phyloP scores from a whole-genome alignment of 2,329 filamentous ascomycete genomes.

The Penicillium sp. region DNA sequence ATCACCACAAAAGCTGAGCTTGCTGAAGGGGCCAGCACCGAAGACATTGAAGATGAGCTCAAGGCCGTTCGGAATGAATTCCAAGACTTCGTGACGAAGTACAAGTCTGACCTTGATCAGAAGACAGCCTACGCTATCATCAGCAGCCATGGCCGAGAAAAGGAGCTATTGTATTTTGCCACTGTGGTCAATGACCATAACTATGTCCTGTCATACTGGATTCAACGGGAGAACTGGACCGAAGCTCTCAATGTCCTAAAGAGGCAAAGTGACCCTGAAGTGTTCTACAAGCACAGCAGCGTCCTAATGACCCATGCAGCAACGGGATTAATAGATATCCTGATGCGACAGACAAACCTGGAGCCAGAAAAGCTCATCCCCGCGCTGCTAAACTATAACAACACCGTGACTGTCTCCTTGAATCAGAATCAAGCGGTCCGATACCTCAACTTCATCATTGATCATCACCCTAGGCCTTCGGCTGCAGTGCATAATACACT shows the following conservation, averaged over 20 bases:
- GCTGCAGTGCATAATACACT: constrained; percentile 96
- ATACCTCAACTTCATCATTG: constrained; percentile 92
- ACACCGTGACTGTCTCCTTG: constrained; percentile 67
- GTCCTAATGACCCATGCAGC: constrained; percentile 93
- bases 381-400: constrained; percentile 91
- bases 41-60: constrained; percentile 71
- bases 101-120: constrained; percentile 85
- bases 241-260: constrained; percentile 88
- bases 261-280: constrained; percentile 87
- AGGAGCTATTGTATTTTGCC: constrained; percentile 90
- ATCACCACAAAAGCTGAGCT: constrained; percentile 88
- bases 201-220: constrained; percentile 96
- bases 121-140: constrained; percentile 96
- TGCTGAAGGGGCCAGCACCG: constrained; percentile 71
- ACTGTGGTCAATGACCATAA: constrained; percentile 88
- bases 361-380: constrained; percentile 89
- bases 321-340: constrained; percentile 85
- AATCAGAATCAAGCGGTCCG: constrained; percentile 87
- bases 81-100: constrained; percentile 82
- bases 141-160: constrained; percentile 90
- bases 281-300: constrained; percentile 96
- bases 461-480: constrained; percentile 74
- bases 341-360: constrained; percentile 88
- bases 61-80: constrained; percentile 75
- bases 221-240: constrained; percentile 89